Base-by-base conservation (phyloP, 2,329 filamentous ascomycete genomes). In the Xylariales sp. region DNA sequence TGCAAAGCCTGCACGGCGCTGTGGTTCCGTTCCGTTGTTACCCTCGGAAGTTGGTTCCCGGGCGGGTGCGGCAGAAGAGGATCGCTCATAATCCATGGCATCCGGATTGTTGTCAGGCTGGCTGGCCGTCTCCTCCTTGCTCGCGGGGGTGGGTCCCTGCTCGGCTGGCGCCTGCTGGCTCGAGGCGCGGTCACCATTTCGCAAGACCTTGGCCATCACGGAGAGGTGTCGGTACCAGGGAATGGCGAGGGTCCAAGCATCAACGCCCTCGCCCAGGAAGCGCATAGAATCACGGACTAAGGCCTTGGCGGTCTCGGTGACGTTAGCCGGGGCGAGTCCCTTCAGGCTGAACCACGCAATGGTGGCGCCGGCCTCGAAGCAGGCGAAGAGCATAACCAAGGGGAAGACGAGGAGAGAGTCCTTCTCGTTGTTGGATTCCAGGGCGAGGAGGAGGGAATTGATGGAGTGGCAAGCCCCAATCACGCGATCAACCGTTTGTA, bases 341-440 rank as follows among this genome's bases (percentile, higher is more conserved):
- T 79, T 80, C 31, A 81, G 66, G n/a, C 75, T 77, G 20, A 81
- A 65, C 56, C 78, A 81, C 11, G 76, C 76, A 2, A 79, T 71
- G 1, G 76, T 80, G 3, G 76, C 76, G 43, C 75, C 75, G 3
- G 76, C 74, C 0, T 75, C 79, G 44, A 81, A 81, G 35, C 75
- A 72, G 0, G 76, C 74, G 54, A 81, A 81, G 11, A 80, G 63
- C 76, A 81, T 80, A 44, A 78, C 77, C 38, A 81, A 75, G 25
- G 76, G 76, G 57, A 79, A 77, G 56, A 72, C 78, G n/a, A 74
- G 62, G n/a, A 72, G 65, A 17, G 66, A 63, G 38, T 79, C 74
- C 60, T 79, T 79, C 37, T 80, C 75, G 2, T 69, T 63, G 8
- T 74, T 74, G 10, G 65, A 57, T 55, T 80, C 76, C 3, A 81